phyloP scores from a whole-genome alignment of 192 early-diverging fungal genomes.

The Backusella tarrabulga region DNA sequence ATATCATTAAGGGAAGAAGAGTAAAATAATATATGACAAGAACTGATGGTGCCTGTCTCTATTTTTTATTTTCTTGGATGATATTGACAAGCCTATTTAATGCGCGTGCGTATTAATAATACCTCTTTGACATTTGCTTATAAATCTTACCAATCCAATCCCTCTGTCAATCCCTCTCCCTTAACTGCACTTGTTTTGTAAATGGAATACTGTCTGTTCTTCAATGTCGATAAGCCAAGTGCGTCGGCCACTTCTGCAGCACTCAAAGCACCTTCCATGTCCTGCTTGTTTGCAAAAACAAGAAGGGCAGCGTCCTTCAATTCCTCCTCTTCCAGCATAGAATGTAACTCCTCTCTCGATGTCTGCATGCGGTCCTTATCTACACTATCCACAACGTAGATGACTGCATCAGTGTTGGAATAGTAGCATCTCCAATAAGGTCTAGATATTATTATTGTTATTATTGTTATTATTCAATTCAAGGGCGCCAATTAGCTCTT shows the following conservation, averaged over 20 bases:
- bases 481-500: not conserved
- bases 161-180: constrained; percentile 91
- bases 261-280: constrained; percentile 91
- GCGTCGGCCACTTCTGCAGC: constrained; percentile 86
- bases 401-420: constrained; percentile 97
- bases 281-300: constrained; percentile 99
- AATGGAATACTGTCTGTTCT: constrained; percentile 92
- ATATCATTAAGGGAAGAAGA: not conserved
- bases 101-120: not conserved
- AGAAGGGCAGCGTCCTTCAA: constrained; percentile 83
- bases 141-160: constrained; percentile 84
- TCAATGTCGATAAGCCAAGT: constrained; percentile 79
- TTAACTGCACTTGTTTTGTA: constrained; percentile 92
- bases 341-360: constrained; percentile 85
- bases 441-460: constrained; percentile 15
- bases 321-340: constrained; percentile 97
- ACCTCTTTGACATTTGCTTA: not conserved
- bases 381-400: constrained; percentile 95
- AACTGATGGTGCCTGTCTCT: not conserved
- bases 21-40: not conserved
- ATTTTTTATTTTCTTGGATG: constrained; percentile 42
- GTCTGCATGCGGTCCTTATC: constrained; percentile 89
- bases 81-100: constrained; percentile 45
- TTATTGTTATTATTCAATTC: not conserved
- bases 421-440: constrained; percentile 99